Conservation (phyloP, 495 filamentous ascomycete genomes). For the Hyaloscypha bicolor region DNA sequence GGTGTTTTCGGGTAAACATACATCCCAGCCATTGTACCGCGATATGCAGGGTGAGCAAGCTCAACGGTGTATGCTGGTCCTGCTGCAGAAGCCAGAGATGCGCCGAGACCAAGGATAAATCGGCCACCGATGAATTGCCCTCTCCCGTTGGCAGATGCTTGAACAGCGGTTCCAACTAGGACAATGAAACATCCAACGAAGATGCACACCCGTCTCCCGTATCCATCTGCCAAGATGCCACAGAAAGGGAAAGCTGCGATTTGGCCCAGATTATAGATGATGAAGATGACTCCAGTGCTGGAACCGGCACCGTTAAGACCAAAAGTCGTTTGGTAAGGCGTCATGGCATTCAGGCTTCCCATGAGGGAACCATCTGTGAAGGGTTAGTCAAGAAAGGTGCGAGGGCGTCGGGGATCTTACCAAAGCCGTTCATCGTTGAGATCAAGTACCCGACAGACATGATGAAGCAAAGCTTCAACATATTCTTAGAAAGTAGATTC, state of each 20-base stretch:
- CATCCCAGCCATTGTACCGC: conserved; percentile 59
- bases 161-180: conserved; percentile 54
- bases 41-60: conserved; percentile 55
- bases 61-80: conserved; percentile 58
- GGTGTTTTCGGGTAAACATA: conserved; percentile 17
- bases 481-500: conserved; percentile 43
- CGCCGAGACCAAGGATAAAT: conserved; percentile 60
- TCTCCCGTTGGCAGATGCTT: conserved; percentile 51
- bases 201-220: conserved; percentile 56
- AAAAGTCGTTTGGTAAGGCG: conserved; percentile 46
- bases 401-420: conserved; percentile 23
- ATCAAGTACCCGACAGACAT: conserved; percentile 48
- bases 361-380: conserved; percentile 39
- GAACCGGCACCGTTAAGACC: conserved; percentile 40
- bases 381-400: not conserved
- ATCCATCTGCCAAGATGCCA: conserved; percentile 39
- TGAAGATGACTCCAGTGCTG: conserved; percentile 46
- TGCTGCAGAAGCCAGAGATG: conserved; percentile 48
- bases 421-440: conserved; percentile 54
- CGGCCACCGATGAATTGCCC: conserved; percentile 36
- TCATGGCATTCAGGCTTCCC: conserved; percentile 46
- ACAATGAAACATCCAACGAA: conserved; percentile 55
- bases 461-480: conserved; percentile 49
- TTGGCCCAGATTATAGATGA: conserved; percentile 51
- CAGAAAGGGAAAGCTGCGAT: conserved; percentile 47